Conservation (phyloP, 192 early-diverging fungal genomes). For the Physocladia obscura region DNA sequence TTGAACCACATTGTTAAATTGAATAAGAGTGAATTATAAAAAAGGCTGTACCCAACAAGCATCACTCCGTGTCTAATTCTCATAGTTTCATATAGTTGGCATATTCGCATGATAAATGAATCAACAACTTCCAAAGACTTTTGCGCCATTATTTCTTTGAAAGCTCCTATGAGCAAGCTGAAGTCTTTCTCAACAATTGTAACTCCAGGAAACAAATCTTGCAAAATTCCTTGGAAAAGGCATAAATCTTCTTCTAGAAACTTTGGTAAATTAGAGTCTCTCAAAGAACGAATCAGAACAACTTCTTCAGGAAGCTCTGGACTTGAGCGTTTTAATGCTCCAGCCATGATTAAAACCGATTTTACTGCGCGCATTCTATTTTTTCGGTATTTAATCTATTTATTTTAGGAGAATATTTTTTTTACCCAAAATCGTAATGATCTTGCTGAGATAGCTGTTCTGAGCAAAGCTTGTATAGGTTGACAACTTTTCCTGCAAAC, state of each 20-base stretch:
- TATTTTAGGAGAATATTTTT: not conserved
- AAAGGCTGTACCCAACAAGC: conserved; percentile 59
- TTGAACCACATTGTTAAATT: not conserved
- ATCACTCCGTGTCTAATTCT: conserved; percentile 62
- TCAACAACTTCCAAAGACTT: conserved; percentile 48
- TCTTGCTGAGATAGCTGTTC: conserved; percentile 67
- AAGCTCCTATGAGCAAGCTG: conserved; percentile 43
- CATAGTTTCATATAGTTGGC: conserved; percentile 61
- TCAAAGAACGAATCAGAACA: conserved; percentile 56
- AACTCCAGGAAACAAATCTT: conserved; percentile 59
- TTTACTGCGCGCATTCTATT: conserved; percentile 62
- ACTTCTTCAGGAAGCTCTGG: conserved; percentile 57
- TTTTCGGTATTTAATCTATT: not conserved
- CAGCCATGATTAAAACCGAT: conserved; percentile 66
- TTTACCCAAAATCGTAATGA: conserved; percentile 59
- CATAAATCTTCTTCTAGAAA: conserved; percentile 61
- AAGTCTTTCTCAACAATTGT: conserved; percentile 53
- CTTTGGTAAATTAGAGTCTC: conserved; percentile 63
- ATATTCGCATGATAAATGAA: conserved; percentile 51
- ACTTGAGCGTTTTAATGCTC: conserved; percentile 53
- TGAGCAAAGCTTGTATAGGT: conserved; percentile 63
- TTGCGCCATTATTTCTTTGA: conserved; percentile 52
- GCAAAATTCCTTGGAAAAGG: conserved; percentile 56
- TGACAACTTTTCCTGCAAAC: conserved; percentile 61
- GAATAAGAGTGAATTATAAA: too few relatives aligned